Evolutionary conservation across 2,329 filamentous ascomycete genomes (phyloP).

Genomic region (Celoporthe dispersa): DNA sequence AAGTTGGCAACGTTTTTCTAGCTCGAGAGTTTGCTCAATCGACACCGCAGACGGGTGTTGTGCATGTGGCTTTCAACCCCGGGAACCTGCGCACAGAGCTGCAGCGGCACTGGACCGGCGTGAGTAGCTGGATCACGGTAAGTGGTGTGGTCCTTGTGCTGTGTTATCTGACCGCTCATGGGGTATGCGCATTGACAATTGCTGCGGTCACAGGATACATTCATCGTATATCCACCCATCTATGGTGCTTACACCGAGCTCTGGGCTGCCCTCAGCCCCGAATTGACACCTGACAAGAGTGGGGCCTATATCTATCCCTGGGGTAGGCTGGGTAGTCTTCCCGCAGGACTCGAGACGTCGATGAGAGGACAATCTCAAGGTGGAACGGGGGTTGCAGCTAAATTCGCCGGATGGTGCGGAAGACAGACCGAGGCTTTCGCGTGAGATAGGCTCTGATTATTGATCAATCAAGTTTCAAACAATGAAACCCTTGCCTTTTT

Average conservation of each 20-base stretch:
- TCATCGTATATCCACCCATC: slow-evolving; percentile 26
- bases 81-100: slow-evolving; percentile 33
- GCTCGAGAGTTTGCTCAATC: slow-evolving; percentile 31
- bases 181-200: not conserved
- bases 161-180: not conserved
- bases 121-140: not conserved
- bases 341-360: not conserved
- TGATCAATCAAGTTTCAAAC: no score
- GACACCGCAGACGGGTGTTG: slow-evolving; percentile 31
- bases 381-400: slow-evolving; percentile 7
- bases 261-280: slow-evolving; percentile 50
- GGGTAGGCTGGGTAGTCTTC: slow-evolving; percentile 26
- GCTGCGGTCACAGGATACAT: not conserved
- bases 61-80: slow-evolving; percentile 34
- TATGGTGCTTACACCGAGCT: slow-evolving; percentile 54
- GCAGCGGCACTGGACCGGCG: slow-evolving; percentile 19
- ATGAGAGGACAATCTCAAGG: slow-evolving; percentile 8
- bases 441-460: not conserved
- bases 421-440: slow-evolving; percentile 10
- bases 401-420: slow-evolving; percentile 16
- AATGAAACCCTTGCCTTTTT: no score
- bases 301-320: slow-evolving; percentile 30
- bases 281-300: slow-evolving; percentile 45
- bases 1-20: slow-evolving; percentile 33
- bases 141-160: not conserved